phyloP scores from a whole-genome alignment of 1,284 basidiomycete genomes.

The Pyrrhoderma noxium region DNA sequence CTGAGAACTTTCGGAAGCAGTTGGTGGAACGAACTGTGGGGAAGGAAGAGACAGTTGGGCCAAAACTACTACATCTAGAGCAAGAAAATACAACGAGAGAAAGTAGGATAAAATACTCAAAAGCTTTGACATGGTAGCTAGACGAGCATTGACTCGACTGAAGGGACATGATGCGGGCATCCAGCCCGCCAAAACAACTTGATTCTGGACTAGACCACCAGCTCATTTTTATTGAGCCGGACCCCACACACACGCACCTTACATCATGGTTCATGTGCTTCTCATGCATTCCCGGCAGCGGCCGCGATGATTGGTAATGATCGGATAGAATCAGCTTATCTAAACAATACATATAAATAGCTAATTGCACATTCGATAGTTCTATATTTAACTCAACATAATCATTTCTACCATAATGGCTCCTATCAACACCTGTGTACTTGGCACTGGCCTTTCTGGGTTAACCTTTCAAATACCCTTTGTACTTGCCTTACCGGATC shows the following conservation, averaged over 20 bases:
- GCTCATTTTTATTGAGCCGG: no score
- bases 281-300: no score
- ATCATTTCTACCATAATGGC: slow-evolving; percentile 22
- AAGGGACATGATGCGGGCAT: no score
- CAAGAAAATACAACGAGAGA: not conserved
- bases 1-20: slow-evolving; percentile 48
- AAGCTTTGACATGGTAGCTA: no score
- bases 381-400: not conserved
- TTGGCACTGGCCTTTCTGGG: slow-evolving; percentile 71
- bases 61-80: not conserved
- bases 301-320: not conserved
- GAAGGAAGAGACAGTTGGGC: slow-evolving; percentile 55
- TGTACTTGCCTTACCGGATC: slow-evolving; percentile 63
- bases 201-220: no score
- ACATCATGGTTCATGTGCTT: no score
- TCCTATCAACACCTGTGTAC: slow-evolving; percentile 62
- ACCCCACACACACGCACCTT: no score
- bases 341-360: no score
- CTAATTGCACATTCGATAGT: no score
- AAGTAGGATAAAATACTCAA: no score
- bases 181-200: no score
- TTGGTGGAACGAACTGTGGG: slow-evolving; percentile 56
- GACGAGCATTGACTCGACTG: no score
- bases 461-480: slow-evolving; percentile 78
- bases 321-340: not conserved